Percentiles rank a stretch among this genome's conserved stretches.
These are phyloP conservation scores for Iris macrosiphon DNA, from an alignment of 106 monocot genomes.

Conservation along the genomic window DNA sequence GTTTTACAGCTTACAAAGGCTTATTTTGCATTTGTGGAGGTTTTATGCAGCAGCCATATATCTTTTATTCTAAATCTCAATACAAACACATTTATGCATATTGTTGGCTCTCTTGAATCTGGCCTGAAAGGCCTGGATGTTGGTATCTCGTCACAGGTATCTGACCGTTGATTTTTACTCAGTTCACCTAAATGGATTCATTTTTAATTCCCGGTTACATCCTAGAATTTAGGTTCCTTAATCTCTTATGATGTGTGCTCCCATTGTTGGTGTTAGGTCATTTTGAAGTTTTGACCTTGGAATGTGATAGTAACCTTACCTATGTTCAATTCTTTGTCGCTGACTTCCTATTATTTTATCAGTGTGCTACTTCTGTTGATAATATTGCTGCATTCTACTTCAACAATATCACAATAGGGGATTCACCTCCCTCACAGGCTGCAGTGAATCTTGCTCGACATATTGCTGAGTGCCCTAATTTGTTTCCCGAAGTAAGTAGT, in stretches of 20 bases:
- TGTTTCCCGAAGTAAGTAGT: constrained; percentile 76
- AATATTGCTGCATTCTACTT: constrained; percentile 82
- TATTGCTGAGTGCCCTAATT: constrained; percentile 62
- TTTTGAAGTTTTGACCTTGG: too few relatives aligned
- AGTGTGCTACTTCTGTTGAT: constrained; percentile 93
- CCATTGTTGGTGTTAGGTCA: too few relatives aligned
- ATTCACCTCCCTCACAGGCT: constrained; percentile 55
- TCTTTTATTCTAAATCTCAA: constrained; percentile 74
- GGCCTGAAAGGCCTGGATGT: constrained; percentile 91
- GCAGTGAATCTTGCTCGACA: constrained; percentile 78
- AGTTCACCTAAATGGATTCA: too few relatives aligned
- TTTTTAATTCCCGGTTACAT: not conserved
- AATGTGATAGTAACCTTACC: too few relatives aligned
- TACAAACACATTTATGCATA: constrained; percentile 80
- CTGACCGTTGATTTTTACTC: too few relatives aligned
- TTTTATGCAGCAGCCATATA: constrained; percentile 85
- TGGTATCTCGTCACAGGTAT: constrained; percentile 86
- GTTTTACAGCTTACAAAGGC: constrained; percentile 77
- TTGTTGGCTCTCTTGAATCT: constrained; percentile 91
- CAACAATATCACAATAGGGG: constrained; percentile 65
- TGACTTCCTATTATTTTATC: not conserved
- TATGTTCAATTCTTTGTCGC: too few relatives aligned
- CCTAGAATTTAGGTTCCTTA: not conserved
- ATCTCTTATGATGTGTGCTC: too few relatives aligned
- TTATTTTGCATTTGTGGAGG: constrained; percentile 82